Evolutionary conservation across 2,329 filamentous ascomycete species (phyloP).

Genomic region (Trichophyton simii): DNA sequence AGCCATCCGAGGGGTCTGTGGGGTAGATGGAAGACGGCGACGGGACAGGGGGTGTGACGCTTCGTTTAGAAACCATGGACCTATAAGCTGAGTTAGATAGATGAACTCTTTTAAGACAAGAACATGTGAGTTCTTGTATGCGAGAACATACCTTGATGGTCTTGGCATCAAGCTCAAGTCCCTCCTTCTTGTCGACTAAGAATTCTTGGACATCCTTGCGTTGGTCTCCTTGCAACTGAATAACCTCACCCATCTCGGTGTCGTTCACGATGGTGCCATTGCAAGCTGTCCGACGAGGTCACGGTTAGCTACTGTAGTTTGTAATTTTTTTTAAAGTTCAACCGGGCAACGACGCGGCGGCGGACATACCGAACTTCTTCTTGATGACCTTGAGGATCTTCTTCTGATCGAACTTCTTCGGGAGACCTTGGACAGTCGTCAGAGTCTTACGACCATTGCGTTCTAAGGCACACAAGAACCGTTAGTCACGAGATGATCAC

Average conservation of each 20-base stretch:
- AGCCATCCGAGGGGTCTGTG: neutral
- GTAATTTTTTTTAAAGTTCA: too few relatives aligned
- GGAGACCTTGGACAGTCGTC: constrained; percentile 97
- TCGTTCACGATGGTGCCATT: constrained; percentile 99
- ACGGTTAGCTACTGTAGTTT: neutral
- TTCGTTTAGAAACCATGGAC: constrained; percentile 42
- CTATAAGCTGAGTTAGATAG: constrained; percentile 16
- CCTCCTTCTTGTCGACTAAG: constrained; percentile 82
- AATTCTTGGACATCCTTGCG: constrained; percentile 98
- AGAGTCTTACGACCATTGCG: constrained; percentile 99
- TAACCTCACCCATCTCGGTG: constrained; percentile 96
- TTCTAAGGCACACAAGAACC: constrained; percentile 46
- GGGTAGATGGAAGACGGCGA: constrained; percentile 26
- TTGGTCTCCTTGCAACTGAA: constrained; percentile 98
- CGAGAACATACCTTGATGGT: constrained; percentile 67
- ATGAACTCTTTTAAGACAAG: neutral
- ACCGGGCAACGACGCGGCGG: neutral
- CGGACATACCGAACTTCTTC: constrained; percentile 80
- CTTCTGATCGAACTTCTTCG: constrained; percentile 98
- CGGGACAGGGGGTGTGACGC: constrained; percentile 29
- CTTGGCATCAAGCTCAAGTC: constrained; percentile 86
- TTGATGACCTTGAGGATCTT: constrained; percentile 99
- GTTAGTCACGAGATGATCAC: constrained; percentile 2
- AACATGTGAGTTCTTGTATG: neutral
- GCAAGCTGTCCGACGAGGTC: constrained; percentile 49